Conservation (phyloP, 2,329 filamentous ascomycete genomes). For the Simplicillium sp. region DNA sequence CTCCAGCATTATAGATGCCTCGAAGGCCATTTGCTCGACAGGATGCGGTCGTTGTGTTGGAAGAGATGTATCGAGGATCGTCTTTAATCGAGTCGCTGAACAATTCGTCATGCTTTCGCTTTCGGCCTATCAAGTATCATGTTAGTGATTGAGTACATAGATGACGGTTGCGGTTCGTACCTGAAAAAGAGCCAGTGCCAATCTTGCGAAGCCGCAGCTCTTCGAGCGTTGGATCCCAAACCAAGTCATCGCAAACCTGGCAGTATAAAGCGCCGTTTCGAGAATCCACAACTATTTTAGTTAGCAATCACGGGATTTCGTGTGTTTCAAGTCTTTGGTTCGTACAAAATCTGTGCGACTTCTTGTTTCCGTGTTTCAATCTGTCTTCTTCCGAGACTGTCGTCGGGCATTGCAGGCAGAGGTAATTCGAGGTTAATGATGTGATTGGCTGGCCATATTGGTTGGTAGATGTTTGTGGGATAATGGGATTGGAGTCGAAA, state of each 20-base stretch:
- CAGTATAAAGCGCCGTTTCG: slow-evolving; percentile 67
- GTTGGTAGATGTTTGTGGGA: slow-evolving; percentile 55
- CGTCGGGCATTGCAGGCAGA: slow-evolving; percentile 64
- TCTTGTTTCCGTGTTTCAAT: slow-evolving; percentile 57
- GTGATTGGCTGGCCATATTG: slow-evolving; percentile 47
- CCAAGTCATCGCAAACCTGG: slow-evolving; percentile 72
- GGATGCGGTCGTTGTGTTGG: slow-evolving; percentile 69
- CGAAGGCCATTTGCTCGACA: slow-evolving; percentile 82
- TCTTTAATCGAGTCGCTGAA: slow-evolving; percentile 56
- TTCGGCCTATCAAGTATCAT: slow-evolving; percentile 41
- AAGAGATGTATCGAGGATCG: slow-evolving; percentile 66
- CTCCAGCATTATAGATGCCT: slow-evolving; percentile 95
- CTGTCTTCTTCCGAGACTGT: slow-evolving; percentile 59
- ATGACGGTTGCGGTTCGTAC: slow-evolving; percentile 29
- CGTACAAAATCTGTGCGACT: slow-evolving; percentile 65
- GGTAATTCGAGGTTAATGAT: slow-evolving; percentile 57
- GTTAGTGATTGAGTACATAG: background rate
- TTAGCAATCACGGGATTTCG: slow-evolving; percentile 12
- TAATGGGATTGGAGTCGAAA: slow-evolving; percentile 56
- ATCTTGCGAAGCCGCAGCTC: slow-evolving; percentile 63
- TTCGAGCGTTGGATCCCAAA: slow-evolving; percentile 75
- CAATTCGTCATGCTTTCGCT: slow-evolving; percentile 67
- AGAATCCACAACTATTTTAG: slow-evolving; percentile 61
- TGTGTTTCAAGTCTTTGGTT: slow-evolving; percentile 2
- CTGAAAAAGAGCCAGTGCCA: slow-evolving; percentile 54